Evolutionary conservation across 768 basidiomycete genomes (phyloP), one percentile per base, ranked within the genome.

Genomic region (Leccinum fibrillosum): DNA sequence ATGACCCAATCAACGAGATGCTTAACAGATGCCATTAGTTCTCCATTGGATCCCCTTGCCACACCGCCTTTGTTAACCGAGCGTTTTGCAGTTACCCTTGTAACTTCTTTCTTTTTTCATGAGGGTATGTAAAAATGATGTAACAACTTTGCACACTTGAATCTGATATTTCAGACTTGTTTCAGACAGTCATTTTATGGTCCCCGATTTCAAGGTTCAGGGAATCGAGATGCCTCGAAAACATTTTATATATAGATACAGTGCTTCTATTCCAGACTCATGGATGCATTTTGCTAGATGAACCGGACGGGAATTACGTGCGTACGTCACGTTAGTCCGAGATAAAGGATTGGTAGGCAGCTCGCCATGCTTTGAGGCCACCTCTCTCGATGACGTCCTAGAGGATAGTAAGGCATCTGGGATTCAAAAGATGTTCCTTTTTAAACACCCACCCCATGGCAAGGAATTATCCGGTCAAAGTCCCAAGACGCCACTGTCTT

Each of bases 391-490:
- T 85, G 26, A 88, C 83, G 59, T 87, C 85, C 76, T 79, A 48
- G 10, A 26, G 21, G 37, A 15, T 9, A 26, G 35, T 63, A 12
- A 69, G 49, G 49, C 34, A 48, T 34, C 25, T 9, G 48, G 15
- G 49, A 47, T 17, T 32, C 13, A 12, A 28, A 50, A 30, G 23
- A 17, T 9, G 13, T 25, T 26, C 28, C 0, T 32, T 50, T n/a
- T 19, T 39, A 12, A 54, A 42, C 25, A 63, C 77, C 58, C 54
- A 80, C 81, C 26, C 80, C 82, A 69, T 90, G 88, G 61, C 89
- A 90, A 57, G 87, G 86, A 47, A 90, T 89, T 61, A 90, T 86
- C 47, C 85, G 75, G 5, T 86, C 78, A 66, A 90, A 89, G 62
- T 86, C 83, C 92, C 92, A 93, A 0, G 71, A 77, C 1, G 82